phyloP scores from a whole-genome alignment of 2,329 filamentous ascomycete species.

The Paraphoma sp. region DNA sequence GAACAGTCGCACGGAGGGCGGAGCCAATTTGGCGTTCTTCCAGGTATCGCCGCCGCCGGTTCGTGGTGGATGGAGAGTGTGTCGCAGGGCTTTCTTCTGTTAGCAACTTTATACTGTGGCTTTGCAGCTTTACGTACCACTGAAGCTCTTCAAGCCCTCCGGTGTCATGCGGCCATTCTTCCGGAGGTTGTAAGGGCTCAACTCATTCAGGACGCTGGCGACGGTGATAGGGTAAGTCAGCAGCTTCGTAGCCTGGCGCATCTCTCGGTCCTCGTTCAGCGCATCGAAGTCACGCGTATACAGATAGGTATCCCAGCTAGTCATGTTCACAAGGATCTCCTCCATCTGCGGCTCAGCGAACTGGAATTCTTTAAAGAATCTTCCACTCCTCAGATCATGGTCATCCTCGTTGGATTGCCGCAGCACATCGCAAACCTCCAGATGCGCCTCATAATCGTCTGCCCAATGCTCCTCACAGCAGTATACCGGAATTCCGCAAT shows the following conservation, averaged over 20 bases:
- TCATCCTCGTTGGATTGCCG: slow-evolving; percentile 97
- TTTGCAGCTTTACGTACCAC: slow-evolving; percentile 66
- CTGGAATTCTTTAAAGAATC: slow-evolving; percentile 92
- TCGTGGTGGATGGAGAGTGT: slow-evolving; percentile 88
- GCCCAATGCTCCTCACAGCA: slow-evolving; percentile 96
- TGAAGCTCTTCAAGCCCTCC: slow-evolving; percentile 93
- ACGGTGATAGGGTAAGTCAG: slow-evolving; percentile 94
- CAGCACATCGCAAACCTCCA: slow-evolving; percentile 90
- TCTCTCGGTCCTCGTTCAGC: slow-evolving; percentile 85
- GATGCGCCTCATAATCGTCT: slow-evolving; percentile 90
- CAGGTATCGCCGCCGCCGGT: slow-evolving; percentile 76
- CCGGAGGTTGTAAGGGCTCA: slow-evolving; percentile 88
- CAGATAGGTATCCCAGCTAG: slow-evolving; percentile 96
- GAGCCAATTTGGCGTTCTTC: slow-evolving; percentile 80
- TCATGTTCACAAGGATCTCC: slow-evolving; percentile 94
- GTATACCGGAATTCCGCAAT: slow-evolving; percentile 92
- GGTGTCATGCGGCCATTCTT: slow-evolving; percentile 76
- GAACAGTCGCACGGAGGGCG: slow-evolving; percentile 90
- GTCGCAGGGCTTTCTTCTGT: slow-evolving; percentile 73
- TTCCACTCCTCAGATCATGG: slow-evolving; percentile 88
- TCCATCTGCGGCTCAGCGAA: slow-evolving; percentile 91
- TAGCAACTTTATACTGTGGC: background rate
- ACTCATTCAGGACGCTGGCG: slow-evolving; percentile 88
- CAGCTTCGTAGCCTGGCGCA: slow-evolving; percentile 91
- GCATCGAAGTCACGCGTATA: slow-evolving; percentile 92